Conservation (phyloP, 2,329 filamentous ascomycete species). For the Cercospora citrullina region DNA sequence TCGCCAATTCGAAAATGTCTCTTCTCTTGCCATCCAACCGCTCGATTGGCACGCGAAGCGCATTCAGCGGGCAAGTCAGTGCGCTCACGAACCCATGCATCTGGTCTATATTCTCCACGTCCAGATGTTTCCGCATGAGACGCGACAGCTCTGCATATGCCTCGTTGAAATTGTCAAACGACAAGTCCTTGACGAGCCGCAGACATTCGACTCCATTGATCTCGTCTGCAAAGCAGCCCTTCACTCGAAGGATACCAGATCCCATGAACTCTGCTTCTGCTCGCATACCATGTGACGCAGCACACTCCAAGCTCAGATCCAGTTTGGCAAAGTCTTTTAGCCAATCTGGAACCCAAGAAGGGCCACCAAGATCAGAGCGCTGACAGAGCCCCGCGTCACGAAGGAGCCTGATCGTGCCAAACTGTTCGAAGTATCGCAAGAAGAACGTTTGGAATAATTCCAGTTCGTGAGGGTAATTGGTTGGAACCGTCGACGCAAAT, state of each 20-base stretch:
- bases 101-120: not conserved
- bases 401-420: constrained; percentile 4
- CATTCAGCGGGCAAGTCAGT: constrained; percentile 6
- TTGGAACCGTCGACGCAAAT: constrained; percentile 10
- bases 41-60: not conserved
- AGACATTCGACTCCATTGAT: not conserved
- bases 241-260: not conserved
- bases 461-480: not conserved
- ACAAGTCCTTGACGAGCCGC: not conserved
- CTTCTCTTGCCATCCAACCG: not conserved
- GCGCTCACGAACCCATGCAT: constrained; percentile 6
- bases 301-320: constrained; percentile 9
- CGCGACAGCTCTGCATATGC: constrained; percentile 9
- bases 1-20: not conserved
- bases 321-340: not conserved
- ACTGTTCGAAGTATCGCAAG: constrained; percentile 4
- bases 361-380: constrained; percentile 6
- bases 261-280: constrained; percentile 1
- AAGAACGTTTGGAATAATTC: constrained; percentile 14
- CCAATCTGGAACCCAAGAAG: constrained; percentile 19
- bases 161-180: not conserved
- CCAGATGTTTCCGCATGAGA: not conserved
- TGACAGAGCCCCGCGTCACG: constrained; percentile 14
- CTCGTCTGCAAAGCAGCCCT: constrained; percentile 9
- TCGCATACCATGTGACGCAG: constrained; percentile 10